Percentiles rank a stretch among this genome's conserved stretches.
These are phyloP conservation scores for Neonectria coccinea DNA, from an alignment of 2,329 filamentous ascomycete genomes.

Conservation along the genomic window DNA sequence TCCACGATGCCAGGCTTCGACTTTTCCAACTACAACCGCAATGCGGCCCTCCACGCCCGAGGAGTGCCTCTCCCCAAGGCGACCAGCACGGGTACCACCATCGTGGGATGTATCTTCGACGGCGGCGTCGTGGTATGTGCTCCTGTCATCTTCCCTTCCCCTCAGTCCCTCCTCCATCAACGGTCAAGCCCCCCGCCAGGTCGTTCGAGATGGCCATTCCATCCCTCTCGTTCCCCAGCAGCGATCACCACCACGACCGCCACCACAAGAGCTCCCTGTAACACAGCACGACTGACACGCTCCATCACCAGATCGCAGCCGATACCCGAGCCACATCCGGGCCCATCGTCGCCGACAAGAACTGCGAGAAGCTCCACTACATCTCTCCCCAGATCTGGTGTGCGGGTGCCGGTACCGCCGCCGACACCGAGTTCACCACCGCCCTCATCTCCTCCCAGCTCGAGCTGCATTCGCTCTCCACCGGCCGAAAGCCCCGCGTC, in stretches of 20 bases:
- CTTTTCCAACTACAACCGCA: conserved; percentile 99
- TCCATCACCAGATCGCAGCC: conserved; percentile 80
- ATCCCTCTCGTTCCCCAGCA: conserved; percentile 4
- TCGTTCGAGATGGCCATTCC: not conserved
- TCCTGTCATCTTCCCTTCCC: not conserved
- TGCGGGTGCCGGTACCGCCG: conserved; percentile 95
- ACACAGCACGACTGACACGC: conserved; percentile 31
- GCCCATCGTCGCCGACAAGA: conserved; percentile 99
- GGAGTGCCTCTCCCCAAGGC: conserved; percentile 97
- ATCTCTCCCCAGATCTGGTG: conserved; percentile 99
- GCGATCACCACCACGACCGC: conserved; percentile 4
- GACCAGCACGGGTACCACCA: conserved; percentile 98
- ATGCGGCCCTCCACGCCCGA: conserved; percentile 92
- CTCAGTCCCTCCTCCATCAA: not conserved
- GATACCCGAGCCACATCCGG: conserved; percentile 97
- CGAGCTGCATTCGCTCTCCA: conserved; percentile 95
- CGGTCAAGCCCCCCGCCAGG: not conserved
- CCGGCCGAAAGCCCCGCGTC: conserved; percentile 94
- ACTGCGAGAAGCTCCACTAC: conserved; percentile 99
- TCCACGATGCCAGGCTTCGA: conserved; percentile 93
- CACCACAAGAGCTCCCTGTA: conserved; percentile 19
- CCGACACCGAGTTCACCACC: conserved; percentile 99
- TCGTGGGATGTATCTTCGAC: conserved; percentile 96
- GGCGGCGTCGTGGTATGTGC: conserved; percentile 89
- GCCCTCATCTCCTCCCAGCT: conserved; percentile 98